Evolutionary conservation across 495 filamentous ascomycete species (phyloP), one percentile per base, ranked within the genome.

Genomic region (Thermothielavioides terrestris): DNA sequence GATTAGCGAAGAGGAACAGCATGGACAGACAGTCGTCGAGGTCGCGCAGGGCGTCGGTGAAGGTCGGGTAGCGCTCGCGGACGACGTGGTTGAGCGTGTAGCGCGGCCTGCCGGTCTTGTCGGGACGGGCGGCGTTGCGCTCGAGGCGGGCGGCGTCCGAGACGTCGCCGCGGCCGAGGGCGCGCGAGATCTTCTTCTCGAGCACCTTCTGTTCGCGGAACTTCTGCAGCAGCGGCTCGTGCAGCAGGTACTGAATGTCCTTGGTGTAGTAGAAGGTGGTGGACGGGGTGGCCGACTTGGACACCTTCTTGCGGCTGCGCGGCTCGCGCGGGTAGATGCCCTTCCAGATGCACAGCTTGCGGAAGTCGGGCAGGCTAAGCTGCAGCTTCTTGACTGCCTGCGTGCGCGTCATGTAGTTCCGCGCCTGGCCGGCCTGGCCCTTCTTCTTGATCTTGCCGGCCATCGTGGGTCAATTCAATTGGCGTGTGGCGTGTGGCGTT

Each of bases 231-330:
- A 98, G 77, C 12, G 94, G 92, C 67, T 98, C 92, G 67, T 98
- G 92, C 42, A 96, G 83, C 22, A 98, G 82, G 57, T 95, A 98
- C 68, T 95, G 89, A 60, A 98, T 95, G 64, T 98, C 92, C 74
- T 92, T 94, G 59, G 90, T 87, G 74, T 98, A 98, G 78, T 98
- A 98, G 73, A 95, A 98, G 50, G 94, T 97, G 14, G 92, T 97
- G 37, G 83, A 85, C 32, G 84, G 80, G 2, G 86, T 96, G 37
- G 87, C 79, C 45, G 86, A 85, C 68, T 94, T 96, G 59, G 87
- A 87, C 36, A 83, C 92, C 77, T 95, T 95, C 74, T 92, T 96
- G 78, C 89, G 94, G 67, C 82, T 94, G 47, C 92, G 78, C 31
- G 92, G 92, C 73, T 98, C 94, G 64, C 92, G 83, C 50, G 92